Evolutionary conservation across 75 land plant species (phyloP), one percentile per base, ranked within the genome.

Genomic region (Cupressus sempervirens): DNA sequence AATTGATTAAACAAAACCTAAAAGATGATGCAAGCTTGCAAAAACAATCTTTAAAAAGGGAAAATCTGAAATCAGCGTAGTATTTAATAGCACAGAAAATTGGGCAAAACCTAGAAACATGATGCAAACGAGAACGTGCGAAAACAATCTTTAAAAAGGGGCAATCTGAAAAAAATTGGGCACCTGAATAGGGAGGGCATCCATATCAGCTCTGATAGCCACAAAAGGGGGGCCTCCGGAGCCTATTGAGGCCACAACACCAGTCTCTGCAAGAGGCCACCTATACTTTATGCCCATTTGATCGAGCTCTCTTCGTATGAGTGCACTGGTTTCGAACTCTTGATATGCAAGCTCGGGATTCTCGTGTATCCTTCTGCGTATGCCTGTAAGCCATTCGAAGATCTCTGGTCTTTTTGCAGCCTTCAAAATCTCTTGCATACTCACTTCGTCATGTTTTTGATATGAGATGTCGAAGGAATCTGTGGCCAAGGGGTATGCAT

Each of bases 131-230:
- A 50, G 15, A 11, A 50, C 53, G 12, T 1, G 26, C 67, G 26
- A 62, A 32, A 72, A 72, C 14, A 72, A 11, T 32, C n/a, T 72
- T 23, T 11, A 32, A 11, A 70, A 12, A 32, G 9, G 12, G 34
- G 32, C 3, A 7, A 72, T 26, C 8, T 65, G 29, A 65, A 65
- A 65, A 34, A 30, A 68, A 68, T 18, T 68, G 34, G n/a, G 13
- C 29, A 79, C 93, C 90, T 91, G 93, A 34, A 91, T 87, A 14
- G 92, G 93, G 5, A 91, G 92, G 41, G 93, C 93, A 85, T 91
- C 93, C 93, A 91, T 91, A 38, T 91, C 93, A 26, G 93, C 93
- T 52, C 93, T 72, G 45, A 91, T 80, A 18, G 88, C 93, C 20
- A 91, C 92, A 36, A 88, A 81, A 34, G 92, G 90, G 32, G 86